These are phyloP conservation scores for Ambrosiella xylebori DNA, from an alignment of 2,329 filamentous ascomycete genomes.

Conservation along the genomic window DNA sequence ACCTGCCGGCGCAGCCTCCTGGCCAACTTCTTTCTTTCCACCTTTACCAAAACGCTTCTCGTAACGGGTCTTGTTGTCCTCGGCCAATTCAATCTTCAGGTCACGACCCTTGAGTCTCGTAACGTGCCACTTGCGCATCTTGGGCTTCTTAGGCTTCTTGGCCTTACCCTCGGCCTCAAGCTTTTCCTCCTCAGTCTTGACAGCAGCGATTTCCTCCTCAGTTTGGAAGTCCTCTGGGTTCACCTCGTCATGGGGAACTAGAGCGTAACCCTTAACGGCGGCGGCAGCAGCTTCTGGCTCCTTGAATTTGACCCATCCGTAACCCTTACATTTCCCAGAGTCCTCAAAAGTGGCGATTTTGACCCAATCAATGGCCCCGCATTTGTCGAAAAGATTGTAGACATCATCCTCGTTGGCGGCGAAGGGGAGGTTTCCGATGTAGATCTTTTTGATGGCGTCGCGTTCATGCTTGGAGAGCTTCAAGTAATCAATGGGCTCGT, in stretches of 20 bases:
- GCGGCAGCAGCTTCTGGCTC: slow-evolving; percentile 54
- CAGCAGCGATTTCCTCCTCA: slow-evolving; percentile 19
- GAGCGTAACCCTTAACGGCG: slow-evolving; percentile 61
- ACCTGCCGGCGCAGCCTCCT: slow-evolving; percentile 22
- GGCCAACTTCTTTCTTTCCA: slow-evolving; percentile 11
- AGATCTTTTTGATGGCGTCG: slow-evolving; percentile 65
- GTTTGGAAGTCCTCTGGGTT: slow-evolving; percentile 44
- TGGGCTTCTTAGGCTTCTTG: slow-evolving; percentile 32
- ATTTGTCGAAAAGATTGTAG: slow-evolving; percentile 64
- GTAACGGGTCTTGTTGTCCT: slow-evolving; percentile 76
- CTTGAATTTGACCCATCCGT: slow-evolving; percentile 84
- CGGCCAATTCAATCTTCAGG: slow-evolving; percentile 80
- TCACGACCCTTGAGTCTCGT: slow-evolving; percentile 66
- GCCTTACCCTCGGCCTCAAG: slow-evolving; percentile 24
- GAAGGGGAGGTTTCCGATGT: slow-evolving; percentile 80
- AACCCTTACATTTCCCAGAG: slow-evolving; percentile 94
- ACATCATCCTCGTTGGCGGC: slow-evolving; percentile 67
- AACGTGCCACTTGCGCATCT: slow-evolving; percentile 62
- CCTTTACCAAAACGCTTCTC: slow-evolving; percentile 73
- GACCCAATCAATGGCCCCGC: slow-evolving; percentile 64
- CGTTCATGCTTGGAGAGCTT: slow-evolving; percentile 23
- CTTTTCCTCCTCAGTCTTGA: slow-evolving; percentile 24
- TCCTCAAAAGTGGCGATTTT: slow-evolving; percentile 95
- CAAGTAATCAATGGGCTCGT: slow-evolving; percentile 17
- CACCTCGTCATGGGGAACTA: slow-evolving; percentile 47